These are phyloP conservation scores for Gardenia jasminoides DNA, from an alignment of 257 asterid genomes.

Conservation along the genomic window DNA sequence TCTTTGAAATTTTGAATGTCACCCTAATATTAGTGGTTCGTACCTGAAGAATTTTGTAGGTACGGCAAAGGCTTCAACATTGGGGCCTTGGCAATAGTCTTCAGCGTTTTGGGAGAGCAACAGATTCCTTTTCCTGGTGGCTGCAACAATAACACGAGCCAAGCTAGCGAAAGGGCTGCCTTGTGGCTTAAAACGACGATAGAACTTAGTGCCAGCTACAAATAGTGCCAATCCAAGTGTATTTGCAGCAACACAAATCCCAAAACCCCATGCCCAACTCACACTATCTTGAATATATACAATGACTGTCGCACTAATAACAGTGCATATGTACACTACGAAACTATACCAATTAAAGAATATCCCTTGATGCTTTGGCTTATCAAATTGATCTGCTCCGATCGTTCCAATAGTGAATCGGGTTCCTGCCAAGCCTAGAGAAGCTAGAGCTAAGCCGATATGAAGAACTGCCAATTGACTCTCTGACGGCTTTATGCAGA, in stretches of 20 bases:
- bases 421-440: slow-evolving; percentile 19
- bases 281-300: slow-evolving; percentile 26
- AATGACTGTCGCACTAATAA: slow-evolving; percentile 16
- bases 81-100: slow-evolving; percentile 11
- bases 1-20: no score
- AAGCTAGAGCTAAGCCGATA: slow-evolving; percentile 12
- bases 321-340: slow-evolving; percentile 5
- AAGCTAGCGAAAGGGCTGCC: slow-evolving; percentile 57
- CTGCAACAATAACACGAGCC: slow-evolving; percentile 45
- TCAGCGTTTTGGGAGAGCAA: slow-evolving; percentile 18
- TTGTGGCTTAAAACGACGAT: slow-evolving; percentile 24
- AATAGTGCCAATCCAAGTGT: slow-evolving; percentile 18
- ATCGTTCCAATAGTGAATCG: slow-evolving; percentile 23
- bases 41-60: slow-evolving; percentile 11
- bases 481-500: slow-evolving; percentile 13
- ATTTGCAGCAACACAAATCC: slow-evolving; percentile 4
- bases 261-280: slow-evolving; percentile 27
- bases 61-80: not conserved
- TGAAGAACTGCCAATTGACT: slow-evolving; percentile 16
- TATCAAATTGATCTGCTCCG: slow-evolving; percentile 24
- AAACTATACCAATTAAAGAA: slow-evolving; percentile 30
- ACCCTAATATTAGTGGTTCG: not conserved
- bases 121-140: slow-evolving; percentile 35
- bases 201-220: slow-evolving; percentile 20
- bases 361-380: slow-evolving; percentile 17